These are phyloP conservation scores for Myrica gale DNA, from an alignment of 306 rosid genomes.

Conservation along the genomic window DNA sequence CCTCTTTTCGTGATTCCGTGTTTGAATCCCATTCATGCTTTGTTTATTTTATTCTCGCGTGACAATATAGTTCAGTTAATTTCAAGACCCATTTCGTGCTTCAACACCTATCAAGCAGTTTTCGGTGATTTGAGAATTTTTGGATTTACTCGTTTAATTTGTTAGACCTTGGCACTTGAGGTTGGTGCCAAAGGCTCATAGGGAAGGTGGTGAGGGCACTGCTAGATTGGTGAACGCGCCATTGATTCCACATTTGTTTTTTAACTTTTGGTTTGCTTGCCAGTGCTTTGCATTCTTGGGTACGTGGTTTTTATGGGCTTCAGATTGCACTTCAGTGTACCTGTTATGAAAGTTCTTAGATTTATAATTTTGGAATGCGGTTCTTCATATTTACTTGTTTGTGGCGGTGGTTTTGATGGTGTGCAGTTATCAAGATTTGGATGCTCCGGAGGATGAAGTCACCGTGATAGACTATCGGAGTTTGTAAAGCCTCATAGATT, in stretches of 20 bases:
- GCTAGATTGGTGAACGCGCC: background rate
- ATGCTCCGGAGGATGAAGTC: constrained; percentile 95
- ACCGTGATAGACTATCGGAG: constrained; percentile 98
- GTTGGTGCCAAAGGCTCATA: background rate
- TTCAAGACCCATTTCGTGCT: background rate
- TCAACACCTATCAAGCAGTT: background rate
- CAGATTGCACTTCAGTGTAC: background rate
- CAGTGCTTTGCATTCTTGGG: background rate
- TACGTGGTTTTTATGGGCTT: background rate
- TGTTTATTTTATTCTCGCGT: background rate
- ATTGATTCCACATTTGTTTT: background rate
- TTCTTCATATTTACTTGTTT: constrained; percentile 8
- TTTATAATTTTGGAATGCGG: constrained; percentile 4
- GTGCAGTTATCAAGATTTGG: constrained; percentile 94
- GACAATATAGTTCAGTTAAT: background rate
- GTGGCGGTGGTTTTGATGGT: constrained; percentile 22
- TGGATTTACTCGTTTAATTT: background rate
- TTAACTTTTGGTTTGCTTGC: background rate
- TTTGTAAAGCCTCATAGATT: constrained; percentile 46
- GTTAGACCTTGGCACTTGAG: background rate
- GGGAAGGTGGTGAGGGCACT: background rate
- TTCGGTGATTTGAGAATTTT: background rate
- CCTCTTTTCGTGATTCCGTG: background rate
- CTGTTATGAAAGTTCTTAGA: background rate
- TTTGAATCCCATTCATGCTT: background rate